Conservation (phyloP, 1,139 yeast species). For the Hansenula lynferdii region DNA sequence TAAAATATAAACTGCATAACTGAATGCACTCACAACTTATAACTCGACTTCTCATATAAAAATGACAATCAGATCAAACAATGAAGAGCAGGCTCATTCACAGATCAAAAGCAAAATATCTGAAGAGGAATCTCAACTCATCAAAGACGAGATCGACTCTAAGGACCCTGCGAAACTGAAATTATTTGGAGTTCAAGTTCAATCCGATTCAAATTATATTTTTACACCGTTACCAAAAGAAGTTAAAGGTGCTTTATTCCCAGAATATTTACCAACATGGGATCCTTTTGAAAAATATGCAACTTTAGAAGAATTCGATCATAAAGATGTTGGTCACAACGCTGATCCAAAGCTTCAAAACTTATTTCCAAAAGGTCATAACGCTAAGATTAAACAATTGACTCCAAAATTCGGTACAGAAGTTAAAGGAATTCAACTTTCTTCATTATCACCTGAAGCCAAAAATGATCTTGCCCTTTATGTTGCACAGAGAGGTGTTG, state of each 20-base stretch:
- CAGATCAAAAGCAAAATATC: too few relatives aligned
- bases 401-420: constrained; percentile 63
- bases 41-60: too few relatives aligned
- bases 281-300: not conserved
- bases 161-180: not conserved
- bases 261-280: not conserved
- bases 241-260: not conserved
- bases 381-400: constrained; percentile 6
- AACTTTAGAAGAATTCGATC: constrained; percentile 5
- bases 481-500: constrained; percentile 65
- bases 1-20: too few relatives aligned
- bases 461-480: constrained; percentile 61
- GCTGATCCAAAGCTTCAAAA: constrained; percentile 25
- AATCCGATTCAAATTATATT: not conserved
- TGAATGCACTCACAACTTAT: too few relatives aligned
- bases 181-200: not conserved
- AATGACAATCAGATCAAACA: too few relatives aligned
- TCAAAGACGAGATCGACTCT: not conserved
- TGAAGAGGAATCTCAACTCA: too few relatives aligned
- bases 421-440: constrained; percentile 51
- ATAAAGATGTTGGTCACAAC: constrained; percentile 12
- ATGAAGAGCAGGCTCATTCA: too few relatives aligned
- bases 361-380: constrained; percentile 7
- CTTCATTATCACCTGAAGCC: constrained; percentile 44
- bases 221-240: not conserved